phyloP scores from a whole-genome alignment of 306 rosid species.

The Fragaria nilgerrensis region DNA sequence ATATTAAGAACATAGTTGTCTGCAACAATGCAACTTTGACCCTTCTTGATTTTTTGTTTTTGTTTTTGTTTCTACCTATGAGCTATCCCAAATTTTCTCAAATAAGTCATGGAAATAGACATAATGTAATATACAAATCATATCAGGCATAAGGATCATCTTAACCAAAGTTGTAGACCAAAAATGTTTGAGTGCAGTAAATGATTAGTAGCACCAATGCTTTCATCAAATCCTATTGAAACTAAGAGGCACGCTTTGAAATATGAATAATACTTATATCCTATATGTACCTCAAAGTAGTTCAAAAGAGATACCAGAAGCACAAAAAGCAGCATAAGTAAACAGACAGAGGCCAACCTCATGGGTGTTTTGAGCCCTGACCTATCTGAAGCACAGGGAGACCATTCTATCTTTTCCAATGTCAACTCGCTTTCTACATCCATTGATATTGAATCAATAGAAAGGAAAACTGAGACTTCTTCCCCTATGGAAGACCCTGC shows the following conservation, averaged over 20 bases:
- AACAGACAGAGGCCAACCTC: neutral
- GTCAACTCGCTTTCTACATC: neutral
- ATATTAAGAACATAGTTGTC: neutral
- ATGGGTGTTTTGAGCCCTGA: neutral
- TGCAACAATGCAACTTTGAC: slow-evolving; percentile 11
- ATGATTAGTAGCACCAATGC: neutral
- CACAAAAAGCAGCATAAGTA: neutral
- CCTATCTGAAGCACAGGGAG: neutral
- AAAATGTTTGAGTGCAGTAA: neutral
- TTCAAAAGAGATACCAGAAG: neutral
- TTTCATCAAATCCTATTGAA: neutral
- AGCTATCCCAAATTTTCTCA: neutral
- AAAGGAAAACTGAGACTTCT: neutral
- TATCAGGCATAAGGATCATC: neutral
- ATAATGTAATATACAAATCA: neutral
- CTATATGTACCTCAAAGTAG: neutral
- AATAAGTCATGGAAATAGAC: slow-evolving; percentile 8
- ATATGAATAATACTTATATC: neutral
- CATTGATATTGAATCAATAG: neutral
- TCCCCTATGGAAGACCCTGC: neutral
- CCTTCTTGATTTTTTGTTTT: neutral
- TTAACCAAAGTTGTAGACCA: neutral
- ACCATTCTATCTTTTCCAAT: neutral
- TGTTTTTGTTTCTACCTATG: slow-evolving; percentile 7
- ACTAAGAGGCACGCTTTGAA: neutral